Base-by-base conservation (phyloP, 2,329 filamentous ascomycete genomes). In the Fusarium chuoi region DNA sequence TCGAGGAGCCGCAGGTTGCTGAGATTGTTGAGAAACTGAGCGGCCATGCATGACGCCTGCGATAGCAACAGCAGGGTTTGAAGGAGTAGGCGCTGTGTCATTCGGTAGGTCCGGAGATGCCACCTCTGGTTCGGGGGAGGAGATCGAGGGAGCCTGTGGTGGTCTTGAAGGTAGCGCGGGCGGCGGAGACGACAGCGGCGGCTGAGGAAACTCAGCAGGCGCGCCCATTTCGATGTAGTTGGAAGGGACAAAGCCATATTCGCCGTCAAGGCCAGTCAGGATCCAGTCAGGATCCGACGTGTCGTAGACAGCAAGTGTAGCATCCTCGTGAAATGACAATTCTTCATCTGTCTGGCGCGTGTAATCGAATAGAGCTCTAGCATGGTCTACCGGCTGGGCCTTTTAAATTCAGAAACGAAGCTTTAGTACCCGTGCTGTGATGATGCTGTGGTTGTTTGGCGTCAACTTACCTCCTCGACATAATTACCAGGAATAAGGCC, bases 291-390 rank as follows among this genome's bases (percentile, higher is more conserved):
- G 94, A 82, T 99, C 96, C 10, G 94, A 93, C 15, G 89, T 92
- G 82, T 99, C 96, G 84, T 94, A 98, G 54, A 99, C 93, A 69
- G 93, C 87, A 55, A 99, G 88, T 49, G 90, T 84, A 45, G 93
- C 91, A 80, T 98, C 95, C 85, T 99, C 96, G 55, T 94, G 89
- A 81, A 99, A 98, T 30, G 96, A 98, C 15, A 99, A 87, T 84
- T 99, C 96, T 83, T 99, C 96, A 80, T 99, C 96, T 30, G 96
- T 99, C 85, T 99, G 96, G 78, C 96, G 91, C 57, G 94, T 94
- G 82, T 99, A 99, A 82, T 99, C 96, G 86, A 96, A 99, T n/a
- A 98, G 89, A n/a, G 96, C 94, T 82, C 93, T 95, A 56, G 96
- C 96, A 75, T 92, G 88, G 70, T 90, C 86, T 70, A 89, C 83